Evolutionary conservation across 2,329 filamentous ascomycete species (phyloP).

Genomic region (Cordyceps tenuipes): DNA sequence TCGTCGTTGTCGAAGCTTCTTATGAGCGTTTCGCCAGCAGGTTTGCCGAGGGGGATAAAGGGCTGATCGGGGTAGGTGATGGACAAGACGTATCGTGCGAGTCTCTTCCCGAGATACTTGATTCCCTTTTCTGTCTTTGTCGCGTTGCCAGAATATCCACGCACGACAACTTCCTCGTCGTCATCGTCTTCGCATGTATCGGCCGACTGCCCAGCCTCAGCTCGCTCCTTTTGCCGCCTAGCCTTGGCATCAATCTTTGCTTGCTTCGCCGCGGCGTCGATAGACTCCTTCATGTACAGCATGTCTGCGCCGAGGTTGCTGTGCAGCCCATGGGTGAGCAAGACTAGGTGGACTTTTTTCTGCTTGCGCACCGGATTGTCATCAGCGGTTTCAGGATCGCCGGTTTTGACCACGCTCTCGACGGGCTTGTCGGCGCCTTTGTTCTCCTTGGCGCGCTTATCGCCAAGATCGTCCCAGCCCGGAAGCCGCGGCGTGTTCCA

Average conservation of each 20-base stretch:
- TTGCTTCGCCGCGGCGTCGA: constrained; percentile 72
- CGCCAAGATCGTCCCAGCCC: constrained; percentile 43
- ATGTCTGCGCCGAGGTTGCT: constrained; percentile 95
- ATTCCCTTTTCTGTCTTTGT: constrained; percentile 90
- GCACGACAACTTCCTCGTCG: constrained; percentile 78
- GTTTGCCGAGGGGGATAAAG: constrained; percentile 59
- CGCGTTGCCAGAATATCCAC: constrained; percentile 84
- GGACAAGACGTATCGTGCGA: constrained; percentile 82
- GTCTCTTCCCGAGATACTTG: constrained; percentile 89
- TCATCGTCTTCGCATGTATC: constrained; percentile 40
- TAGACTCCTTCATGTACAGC: constrained; percentile 95
- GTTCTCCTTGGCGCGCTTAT: constrained; percentile 20
- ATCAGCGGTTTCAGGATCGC: constrained; percentile 21
- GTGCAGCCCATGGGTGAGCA: constrained; percentile 89
- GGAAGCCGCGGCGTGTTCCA: constrained; percentile 91
- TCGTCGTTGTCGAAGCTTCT: constrained; percentile 31
- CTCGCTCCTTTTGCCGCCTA: constrained; percentile 45
- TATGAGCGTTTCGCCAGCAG: constrained; percentile 34
- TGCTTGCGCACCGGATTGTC: constrained; percentile 38
- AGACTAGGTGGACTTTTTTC: constrained; percentile 81
- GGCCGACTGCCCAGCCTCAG: constrained; percentile 16
- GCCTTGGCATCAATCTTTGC: constrained; percentile 61
- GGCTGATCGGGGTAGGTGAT: constrained; percentile 94
- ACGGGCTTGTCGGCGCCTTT: constrained; percentile 23
- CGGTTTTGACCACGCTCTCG: constrained; percentile 27